These are phyloP conservation scores for Suhomyces kilbournensis DNA, from an alignment of 805 yeast species.

Conservation along the genomic window DNA sequence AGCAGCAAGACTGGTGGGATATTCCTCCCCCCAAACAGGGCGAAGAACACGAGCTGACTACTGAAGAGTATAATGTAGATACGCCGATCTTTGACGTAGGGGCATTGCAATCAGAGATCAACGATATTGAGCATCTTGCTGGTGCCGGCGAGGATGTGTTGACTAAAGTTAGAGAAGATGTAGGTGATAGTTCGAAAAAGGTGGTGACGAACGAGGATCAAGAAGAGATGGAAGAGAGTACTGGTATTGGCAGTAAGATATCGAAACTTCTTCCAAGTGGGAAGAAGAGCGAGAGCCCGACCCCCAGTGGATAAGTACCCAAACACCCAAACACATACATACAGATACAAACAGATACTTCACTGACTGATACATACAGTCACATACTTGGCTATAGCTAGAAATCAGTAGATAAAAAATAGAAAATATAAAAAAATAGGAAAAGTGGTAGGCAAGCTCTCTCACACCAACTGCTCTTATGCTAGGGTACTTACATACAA, in stretches of 20 bases:
- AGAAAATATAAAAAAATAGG: no score
- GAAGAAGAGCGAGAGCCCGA: neutral
- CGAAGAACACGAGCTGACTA: neutral
- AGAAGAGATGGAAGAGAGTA: constrained; percentile 11
- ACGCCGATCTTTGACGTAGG: constrained; percentile 43
- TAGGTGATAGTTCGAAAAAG: constrained; percentile 7
- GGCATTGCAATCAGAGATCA: constrained; percentile 43
- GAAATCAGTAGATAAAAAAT: neutral
- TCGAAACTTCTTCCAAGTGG: neutral
- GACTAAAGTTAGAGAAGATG: constrained; percentile 14
- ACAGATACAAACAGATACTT: neutral
- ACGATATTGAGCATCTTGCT: constrained; percentile 41
- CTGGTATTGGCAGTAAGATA: neutral
- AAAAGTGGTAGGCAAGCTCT: no score
- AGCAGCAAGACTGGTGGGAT: constrained; percentile 59
- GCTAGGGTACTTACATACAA: no score
- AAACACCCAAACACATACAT: no score
- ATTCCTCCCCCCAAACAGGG: constrained; percentile 22
- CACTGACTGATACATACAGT: no score
- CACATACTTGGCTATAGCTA: neutral
- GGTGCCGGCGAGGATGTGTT: constrained; percentile 14
- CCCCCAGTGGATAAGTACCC: neutral
- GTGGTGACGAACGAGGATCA: constrained; percentile 18
- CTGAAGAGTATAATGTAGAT: constrained; percentile 14
- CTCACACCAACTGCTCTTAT: no score